Evolutionary conservation across 2,329 filamentous ascomycete species (phyloP), one percentile per base, ranked within the genome.

Genomic region (Aaosphaeria pasadenensis): DNA sequence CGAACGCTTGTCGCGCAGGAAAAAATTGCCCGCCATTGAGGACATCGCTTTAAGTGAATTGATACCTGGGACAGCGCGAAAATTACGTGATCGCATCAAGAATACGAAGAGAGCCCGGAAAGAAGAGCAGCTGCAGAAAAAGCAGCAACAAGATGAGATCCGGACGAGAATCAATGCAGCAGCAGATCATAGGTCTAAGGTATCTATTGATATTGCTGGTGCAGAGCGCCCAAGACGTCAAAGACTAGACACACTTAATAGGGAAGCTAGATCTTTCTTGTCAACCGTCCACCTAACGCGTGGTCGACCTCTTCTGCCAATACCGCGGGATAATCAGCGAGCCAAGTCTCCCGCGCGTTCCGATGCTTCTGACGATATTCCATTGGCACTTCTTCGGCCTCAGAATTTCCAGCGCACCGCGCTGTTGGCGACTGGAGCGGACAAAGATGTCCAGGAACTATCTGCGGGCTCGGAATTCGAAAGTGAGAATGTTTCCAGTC

Each of bases 11-110:
- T 9, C 7, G 33, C 33, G 33, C 9, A 36, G 33, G n/a, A n/a
- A 9, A 9, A 9, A 36, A 36, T n/a, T 36, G 9, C 33, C 33
- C 3, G 9, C 7, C 7, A 9, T 36, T 9, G 33, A 36, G 33
- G 9, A 36, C n/a, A n/a, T 36, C 3, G 7, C 7, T 36, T n/a
- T 36, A 36, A 9, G 9, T 9, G 33, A 36, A n/a, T n/a, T 36
- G 7, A 9, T 9, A 9, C 33, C 33, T 36, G 33, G 9, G 9
- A 31, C 38, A 13, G 44, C 40, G 35, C 33, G 32, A 36, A 47
- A 36, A 41, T 32, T 59, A 13, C 43, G 55, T 13, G 32, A 50
- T 6, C 46, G 54, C 13, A 49, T 58, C 24, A 29, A 24, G n/a
- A 29, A 40, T 29, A 45, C 53, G 17, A 24, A 24, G 17, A 24